These are phyloP conservation scores for Aspergillus heteromorphus DNA, from an alignment of 495 filamentous ascomycete species.

Conservation along the genomic window DNA sequence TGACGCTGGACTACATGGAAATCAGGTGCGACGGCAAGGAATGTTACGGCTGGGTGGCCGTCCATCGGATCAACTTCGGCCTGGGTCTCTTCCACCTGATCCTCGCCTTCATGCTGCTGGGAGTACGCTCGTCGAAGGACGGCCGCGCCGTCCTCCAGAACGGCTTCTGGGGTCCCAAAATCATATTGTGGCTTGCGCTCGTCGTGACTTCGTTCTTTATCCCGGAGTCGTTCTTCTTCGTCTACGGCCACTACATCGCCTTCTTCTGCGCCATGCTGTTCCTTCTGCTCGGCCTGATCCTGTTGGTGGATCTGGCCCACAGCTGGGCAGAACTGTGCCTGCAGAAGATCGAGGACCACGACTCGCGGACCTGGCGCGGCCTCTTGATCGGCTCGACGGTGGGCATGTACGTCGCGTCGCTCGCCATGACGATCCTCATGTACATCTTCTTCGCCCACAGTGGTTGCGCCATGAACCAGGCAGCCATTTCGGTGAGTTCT, in stretches of 20 bases:
- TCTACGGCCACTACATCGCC: constrained; percentile 93
- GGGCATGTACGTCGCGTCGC: constrained; percentile 83
- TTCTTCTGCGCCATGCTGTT: constrained; percentile 88
- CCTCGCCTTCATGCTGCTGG: constrained; percentile 75
- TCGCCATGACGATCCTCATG: constrained; percentile 93
- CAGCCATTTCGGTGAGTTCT: constrained; percentile 54
- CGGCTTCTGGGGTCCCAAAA: constrained; percentile 85
- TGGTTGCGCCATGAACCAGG: constrained; percentile 92
- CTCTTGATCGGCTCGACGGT: constrained; percentile 88
- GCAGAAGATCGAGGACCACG: constrained; percentile 83
- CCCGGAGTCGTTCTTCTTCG: constrained; percentile 88
- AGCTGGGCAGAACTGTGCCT: constrained; percentile 97
- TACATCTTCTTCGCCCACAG: constrained; percentile 89
- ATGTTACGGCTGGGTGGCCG: constrained; percentile 92
- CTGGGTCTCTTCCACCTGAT: constrained; percentile 90
- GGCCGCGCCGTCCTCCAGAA: constrained; percentile 87
- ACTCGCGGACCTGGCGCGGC: constrained; percentile 77
- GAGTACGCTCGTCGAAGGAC: constrained; percentile 82
- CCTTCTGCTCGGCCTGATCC: constrained; percentile 83
- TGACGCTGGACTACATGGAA: constrained; percentile 91
- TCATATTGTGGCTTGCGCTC: constrained; percentile 78
- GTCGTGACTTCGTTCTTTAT: constrained; percentile 93
- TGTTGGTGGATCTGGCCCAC: constrained; percentile 92
- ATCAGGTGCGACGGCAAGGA: constrained; percentile 86
- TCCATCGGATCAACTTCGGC: constrained; percentile 95